Conservation (phyloP, 805 yeast genomes). For the Metschnikowia arizonensis region DNA sequence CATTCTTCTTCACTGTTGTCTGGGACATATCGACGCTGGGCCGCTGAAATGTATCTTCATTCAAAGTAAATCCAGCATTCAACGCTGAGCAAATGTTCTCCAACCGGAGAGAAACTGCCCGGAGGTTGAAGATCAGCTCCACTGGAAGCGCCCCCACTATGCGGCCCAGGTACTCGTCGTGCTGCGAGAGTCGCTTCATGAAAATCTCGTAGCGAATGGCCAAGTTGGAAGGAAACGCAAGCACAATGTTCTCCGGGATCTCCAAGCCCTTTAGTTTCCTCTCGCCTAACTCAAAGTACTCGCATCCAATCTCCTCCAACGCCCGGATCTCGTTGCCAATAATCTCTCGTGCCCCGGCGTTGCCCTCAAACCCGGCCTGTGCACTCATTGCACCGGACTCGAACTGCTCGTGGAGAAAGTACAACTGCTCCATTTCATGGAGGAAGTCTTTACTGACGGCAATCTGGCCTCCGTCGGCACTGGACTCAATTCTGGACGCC, state of each 20-base stretch:
- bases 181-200: slow-evolving; percentile 24
- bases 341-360: slow-evolving; percentile 46
- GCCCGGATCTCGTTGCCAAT: slow-evolving; percentile 63
- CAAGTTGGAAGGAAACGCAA: slow-evolving; percentile 67
- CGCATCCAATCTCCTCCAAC: slow-evolving; percentile 67
- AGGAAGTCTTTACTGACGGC: slow-evolving; percentile 80
- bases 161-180: slow-evolving; percentile 22
- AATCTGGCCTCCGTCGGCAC: slow-evolving; percentile 98
- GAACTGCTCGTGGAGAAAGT: slow-evolving; percentile 44
- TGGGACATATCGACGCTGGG: slow-evolving; percentile 24
- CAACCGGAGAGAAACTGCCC: slow-evolving; percentile 52
- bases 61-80: slow-evolving; percentile 37
- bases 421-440: slow-evolving; percentile 61
- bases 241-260: slow-evolving; percentile 81
- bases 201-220: slow-evolving; percentile 52
- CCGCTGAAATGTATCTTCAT: slow-evolving; percentile 26
- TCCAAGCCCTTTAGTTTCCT: slow-evolving; percentile 90
- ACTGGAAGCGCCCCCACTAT: slow-evolving; percentile 38
- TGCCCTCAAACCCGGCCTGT: slow-evolving; percentile 45
- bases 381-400: slow-evolving; percentile 22
- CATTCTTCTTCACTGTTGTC: slow-evolving; percentile 18
- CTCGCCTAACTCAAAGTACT: slow-evolving; percentile 70
- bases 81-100: slow-evolving; percentile 54
- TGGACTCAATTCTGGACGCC: slow-evolving; percentile 87
- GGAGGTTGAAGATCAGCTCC: slow-evolving; percentile 47